Evolutionary conservation across 1,284 basidiomycete genomes (phyloP), one percentile per base, ranked within the genome.

Genomic region (Meira miltonrushii): DNA sequence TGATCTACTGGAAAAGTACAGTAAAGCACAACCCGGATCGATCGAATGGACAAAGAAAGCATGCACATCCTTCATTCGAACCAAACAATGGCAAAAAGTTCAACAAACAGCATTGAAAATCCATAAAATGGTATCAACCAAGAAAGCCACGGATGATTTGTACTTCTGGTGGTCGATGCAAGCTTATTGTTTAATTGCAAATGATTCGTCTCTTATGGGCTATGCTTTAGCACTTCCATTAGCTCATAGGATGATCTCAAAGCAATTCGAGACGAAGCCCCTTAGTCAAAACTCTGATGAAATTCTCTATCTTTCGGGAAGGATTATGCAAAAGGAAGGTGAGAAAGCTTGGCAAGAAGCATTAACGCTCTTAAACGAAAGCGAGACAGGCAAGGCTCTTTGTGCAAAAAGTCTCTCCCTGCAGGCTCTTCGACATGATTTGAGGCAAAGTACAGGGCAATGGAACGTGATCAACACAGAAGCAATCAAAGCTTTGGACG

Each of bases 151-250:
- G 59, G 85, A 87, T 28, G 87, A 89, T 57, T 83, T 86, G 49
- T 91, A 88, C 77, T 79, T 90, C 44, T 92, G 88, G 78, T 92
- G 89, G 89, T 87, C 84, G 63, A 84, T 89, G 28, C 86, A 89
- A 69, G 84, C 87, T 62, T 85, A 88, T 10, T 82, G 90, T 40
- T 84, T 92, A n/a, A 88, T 78, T 37, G 66, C 79, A 15, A 66
- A 67, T 48, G 55, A 60, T 43, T n/a, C 41, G 38, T 58, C 65
- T 6, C 55, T 66, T 19, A 64, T 64, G 3, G 68, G 66, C 33
- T 67, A 54, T 48, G 89, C 87, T 85, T 87, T 19, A 83, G 85
- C 68, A 84, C 89, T 73, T 72, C 82, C 19, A 76, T 82, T 47
- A 87, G 87, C 7, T 82, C 85, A 44, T 71, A 81, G 48, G 78